Conservation (phyloP, 2,329 filamentous ascomycete genomes). For the Aspergillus sojae region DNA sequence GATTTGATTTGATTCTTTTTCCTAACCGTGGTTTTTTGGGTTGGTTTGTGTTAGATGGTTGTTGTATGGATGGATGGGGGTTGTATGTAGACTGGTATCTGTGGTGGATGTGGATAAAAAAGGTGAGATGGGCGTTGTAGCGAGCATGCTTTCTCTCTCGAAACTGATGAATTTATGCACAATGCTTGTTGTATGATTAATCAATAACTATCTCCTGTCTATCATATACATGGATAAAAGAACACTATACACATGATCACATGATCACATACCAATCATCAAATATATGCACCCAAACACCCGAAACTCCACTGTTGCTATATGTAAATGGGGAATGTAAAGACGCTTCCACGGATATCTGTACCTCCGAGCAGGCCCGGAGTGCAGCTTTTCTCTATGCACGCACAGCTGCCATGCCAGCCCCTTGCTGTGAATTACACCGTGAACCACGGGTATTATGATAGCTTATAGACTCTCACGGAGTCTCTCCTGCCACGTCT, state of each 20-base stretch:
- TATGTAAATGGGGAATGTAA: neutral
- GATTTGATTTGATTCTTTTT: constrained; percentile 14
- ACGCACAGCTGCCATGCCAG: constrained; percentile 1
- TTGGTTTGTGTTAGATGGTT: neutral
- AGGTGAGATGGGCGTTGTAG: neutral
- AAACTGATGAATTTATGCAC: neutral
- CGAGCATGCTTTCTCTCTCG: neutral
- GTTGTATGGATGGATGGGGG: neutral
- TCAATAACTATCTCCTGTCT: neutral
- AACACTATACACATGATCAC: constrained; percentile 1
- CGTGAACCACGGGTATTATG: neutral
- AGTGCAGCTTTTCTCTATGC: neutral
- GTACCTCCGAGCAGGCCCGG: neutral
- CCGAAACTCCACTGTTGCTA: neutral
- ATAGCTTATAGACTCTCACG: constrained; percentile 5
- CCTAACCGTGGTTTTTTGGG: neutral
- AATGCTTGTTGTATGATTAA: neutral
- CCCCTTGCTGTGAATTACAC: neutral
- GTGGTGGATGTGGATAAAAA: neutral
- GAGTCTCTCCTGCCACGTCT: constrained; percentile 25
- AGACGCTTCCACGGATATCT: neutral
- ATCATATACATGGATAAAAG: neutral
- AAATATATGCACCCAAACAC: constrained; percentile 1
- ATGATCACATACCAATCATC: neutral
- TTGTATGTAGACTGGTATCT: neutral